These are phyloP conservation scores for Houttuynia cordata DNA, from an alignment of 164 flowering plant genomes.

Conservation along the genomic window DNA sequence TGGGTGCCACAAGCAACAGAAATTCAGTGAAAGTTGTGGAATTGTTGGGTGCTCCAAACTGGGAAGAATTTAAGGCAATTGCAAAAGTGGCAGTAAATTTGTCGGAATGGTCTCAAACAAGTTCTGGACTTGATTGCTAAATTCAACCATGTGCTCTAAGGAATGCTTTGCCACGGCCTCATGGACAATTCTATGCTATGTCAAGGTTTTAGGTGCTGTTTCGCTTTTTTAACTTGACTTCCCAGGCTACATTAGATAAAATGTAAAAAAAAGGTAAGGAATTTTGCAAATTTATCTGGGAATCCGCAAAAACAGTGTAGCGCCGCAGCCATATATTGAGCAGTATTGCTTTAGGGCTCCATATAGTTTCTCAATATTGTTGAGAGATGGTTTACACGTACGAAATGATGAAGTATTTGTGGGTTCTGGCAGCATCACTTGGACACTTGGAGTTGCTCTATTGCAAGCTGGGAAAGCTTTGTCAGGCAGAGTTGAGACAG, in stretches of 20 bases:
- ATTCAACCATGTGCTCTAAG: constrained; percentile 81
- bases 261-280: constrained; percentile 70
- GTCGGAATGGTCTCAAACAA: constrained; percentile 72
- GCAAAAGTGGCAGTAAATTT: too few relatives aligned
- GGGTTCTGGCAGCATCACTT: too few relatives aligned
- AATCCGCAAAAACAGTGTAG: constrained; percentile 68
- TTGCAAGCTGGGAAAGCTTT: too few relatives aligned
- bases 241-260: constrained; percentile 75
- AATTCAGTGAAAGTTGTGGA: constrained; percentile 37
- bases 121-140: constrained; percentile 66
- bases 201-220: constrained; percentile 92
- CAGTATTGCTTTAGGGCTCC: constrained; percentile 98
- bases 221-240: constrained; percentile 68
- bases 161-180: constrained; percentile 51
- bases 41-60: constrained; percentile 72
- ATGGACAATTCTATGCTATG: constrained; percentile 74
- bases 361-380: constrained; percentile 50
- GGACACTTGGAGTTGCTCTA: too few relatives aligned
- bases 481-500: too few relatives aligned
- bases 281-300: constrained; percentile 75
- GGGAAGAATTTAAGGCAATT: constrained; percentile 69
- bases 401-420: constrained; percentile 49
- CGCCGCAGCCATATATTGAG: constrained; percentile 88
- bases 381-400: constrained; percentile 89
- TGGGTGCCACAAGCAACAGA: constrained; percentile 26